Evolutionary conservation across 2,329 filamentous ascomycete genomes (phyloP), one percentile per base, ranked within the genome.

Genomic region (Scytalidium sp.): DNA sequence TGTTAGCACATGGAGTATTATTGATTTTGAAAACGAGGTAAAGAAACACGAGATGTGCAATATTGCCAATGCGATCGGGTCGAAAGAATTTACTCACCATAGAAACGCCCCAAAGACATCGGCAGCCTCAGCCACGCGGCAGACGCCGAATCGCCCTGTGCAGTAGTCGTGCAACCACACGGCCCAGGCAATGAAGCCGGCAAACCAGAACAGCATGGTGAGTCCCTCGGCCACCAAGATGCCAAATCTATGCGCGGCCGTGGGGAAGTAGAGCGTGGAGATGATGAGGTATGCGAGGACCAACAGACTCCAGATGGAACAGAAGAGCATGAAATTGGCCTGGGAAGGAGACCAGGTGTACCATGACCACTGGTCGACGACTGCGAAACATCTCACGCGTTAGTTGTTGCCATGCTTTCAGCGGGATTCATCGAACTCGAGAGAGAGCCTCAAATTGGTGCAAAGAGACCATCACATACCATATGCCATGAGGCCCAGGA

Each of bases 191-290:
- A 95, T 84, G 60, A 90, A 87, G 6, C 90, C 90, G 1, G 87
- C 85, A 64, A 97, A 94, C 91, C 91, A 96, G 74, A 95, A 95
- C 50, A 95, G 76, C 71, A 87, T 85, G 9, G 89, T 94, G 20
- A 94, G 57, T 43, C 74, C 75, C 62, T 95, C 88, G 25, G 89
- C 75, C 1, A 61, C 83, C 17, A 92, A 73, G 15, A 90, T 80
- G 41, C 77, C 81, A 45, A 82, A 80, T 46, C 76, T 79, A 67
- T 90, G 82, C 60, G 84, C 84, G 10, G 83, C 60, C 20, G 73
- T 72, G 3, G 79, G 75, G 60, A 83, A 73, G 68, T 83, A 84
- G 41, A 80, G 71, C 1, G 88, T 88, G 2, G 84, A 75, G 45
- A 92, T 54, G 60, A 83, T 75, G 52, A 95, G 78, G 67, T 91